phyloP scores from a whole-genome alignment of 2,329 filamentous ascomycete genomes.

The Fusarium tanahbumbuense region DNA sequence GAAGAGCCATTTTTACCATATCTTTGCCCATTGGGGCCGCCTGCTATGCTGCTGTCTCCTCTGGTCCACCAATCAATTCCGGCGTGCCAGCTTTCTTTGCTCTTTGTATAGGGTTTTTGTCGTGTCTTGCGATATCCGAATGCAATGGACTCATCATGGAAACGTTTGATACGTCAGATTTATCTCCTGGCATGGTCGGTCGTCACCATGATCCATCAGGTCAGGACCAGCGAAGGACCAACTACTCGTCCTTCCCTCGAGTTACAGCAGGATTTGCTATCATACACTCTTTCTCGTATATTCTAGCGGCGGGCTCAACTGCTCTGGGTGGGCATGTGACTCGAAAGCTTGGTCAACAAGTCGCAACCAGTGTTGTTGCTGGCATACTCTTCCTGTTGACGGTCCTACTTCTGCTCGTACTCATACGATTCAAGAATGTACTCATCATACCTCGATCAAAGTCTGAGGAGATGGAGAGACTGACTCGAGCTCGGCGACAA shows the following conservation, averaged over 20 bases:
- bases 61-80: constrained; percentile 69
- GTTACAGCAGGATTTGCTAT: constrained; percentile 77
- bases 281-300: constrained; percentile 75
- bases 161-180: constrained; percentile 82
- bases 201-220: constrained; percentile 58
- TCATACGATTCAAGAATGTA: constrained; percentile 73
- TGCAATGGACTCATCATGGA: constrained; percentile 84
- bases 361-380: constrained; percentile 75
- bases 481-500: constrained; percentile 61
- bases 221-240: constrained; percentile 63
- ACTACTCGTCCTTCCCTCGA: constrained; percentile 81
- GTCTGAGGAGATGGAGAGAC: constrained; percentile 64
- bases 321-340: constrained; percentile 75
- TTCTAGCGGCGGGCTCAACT: constrained; percentile 75
- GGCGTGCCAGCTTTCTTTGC: constrained; percentile 75
- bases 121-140: constrained; percentile 78
- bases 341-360: constrained; percentile 73
- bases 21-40: constrained; percentile 74
- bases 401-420: constrained; percentile 68
- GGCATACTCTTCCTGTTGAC: constrained; percentile 74
- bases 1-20: constrained; percentile 74
- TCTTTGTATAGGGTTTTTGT: constrained; percentile 74
- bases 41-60: constrained; percentile 74
- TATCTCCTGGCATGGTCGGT: constrained; percentile 77
- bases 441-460: constrained; percentile 76